phyloP scores from a whole-genome alignment of 2,329 filamentous ascomycete species.

The Fusarium liriodendri region DNA sequence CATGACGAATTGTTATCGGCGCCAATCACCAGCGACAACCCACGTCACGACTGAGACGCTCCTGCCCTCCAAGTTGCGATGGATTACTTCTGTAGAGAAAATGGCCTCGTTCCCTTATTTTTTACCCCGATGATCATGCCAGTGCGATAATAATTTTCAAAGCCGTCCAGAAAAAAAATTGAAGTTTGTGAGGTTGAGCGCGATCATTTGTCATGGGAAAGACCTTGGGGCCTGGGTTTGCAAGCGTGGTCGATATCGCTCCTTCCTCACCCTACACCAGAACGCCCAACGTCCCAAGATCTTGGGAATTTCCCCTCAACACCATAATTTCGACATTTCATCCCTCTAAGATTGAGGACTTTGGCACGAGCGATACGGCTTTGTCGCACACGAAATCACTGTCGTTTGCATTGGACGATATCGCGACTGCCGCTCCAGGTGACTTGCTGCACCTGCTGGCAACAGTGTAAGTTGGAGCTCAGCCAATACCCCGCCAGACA shows the following conservation, averaged over 20 bases:
- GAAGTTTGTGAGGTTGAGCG: neutral
- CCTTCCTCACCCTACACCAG: neutral
- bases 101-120: neutral
- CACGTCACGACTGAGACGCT: neutral
- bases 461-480: slow-evolving; percentile 8
- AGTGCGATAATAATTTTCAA: neutral
- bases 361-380: neutral
- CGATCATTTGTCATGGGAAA: neutral
- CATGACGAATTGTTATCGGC: neutral
- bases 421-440: neutral
- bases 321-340: neutral
- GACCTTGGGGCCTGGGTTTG: neutral
- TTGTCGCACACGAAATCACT: neutral
- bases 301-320: neutral
- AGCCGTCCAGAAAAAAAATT: neutral
- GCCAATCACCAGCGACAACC: neutral
- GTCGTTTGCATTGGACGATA: neutral
- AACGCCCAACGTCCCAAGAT: neutral
- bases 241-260: neutral
- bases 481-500: neutral
- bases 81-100: neutral
- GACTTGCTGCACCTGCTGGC: neutral
- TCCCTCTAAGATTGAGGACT: neutral
- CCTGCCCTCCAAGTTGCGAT: neutral
- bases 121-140: neutral